Percentiles rank a stretch among this genome's conserved stretches.
Conservation (phyloP, 148 eudicot species). For the Chenopodium album region DNA sequence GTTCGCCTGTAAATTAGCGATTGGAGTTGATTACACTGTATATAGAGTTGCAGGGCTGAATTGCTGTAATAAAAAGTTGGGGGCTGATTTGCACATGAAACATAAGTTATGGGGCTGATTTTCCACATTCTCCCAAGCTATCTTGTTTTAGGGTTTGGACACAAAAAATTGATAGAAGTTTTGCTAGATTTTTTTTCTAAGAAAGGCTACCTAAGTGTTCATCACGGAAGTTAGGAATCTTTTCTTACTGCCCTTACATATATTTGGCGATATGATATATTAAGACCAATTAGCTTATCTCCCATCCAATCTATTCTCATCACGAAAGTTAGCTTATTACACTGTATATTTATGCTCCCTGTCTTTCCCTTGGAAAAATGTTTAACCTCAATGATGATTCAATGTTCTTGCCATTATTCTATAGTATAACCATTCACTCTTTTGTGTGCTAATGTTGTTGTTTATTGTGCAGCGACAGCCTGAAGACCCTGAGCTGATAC, state of each 20-base stretch:
- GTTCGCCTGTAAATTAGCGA: too few relatives aligned
- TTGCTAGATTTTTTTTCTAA: not conserved
- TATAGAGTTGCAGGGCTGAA: too few relatives aligned
- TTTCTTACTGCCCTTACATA: not conserved
- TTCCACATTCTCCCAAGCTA: too few relatives aligned
- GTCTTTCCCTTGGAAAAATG: not conserved
- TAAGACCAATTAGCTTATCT: not conserved
- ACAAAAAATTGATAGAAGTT: not conserved
- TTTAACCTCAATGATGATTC: not conserved
- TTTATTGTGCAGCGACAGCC: constrained; percentile 33
- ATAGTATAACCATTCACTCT: not conserved
- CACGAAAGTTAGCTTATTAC: not conserved
- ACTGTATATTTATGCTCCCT: not conserved
- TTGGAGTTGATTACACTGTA: too few relatives aligned
- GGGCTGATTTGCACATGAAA: too few relatives aligned
- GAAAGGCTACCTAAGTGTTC: not conserved
- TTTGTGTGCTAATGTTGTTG: constrained; percentile 13
- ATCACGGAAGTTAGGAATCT: not conserved
- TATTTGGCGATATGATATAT: not conserved
- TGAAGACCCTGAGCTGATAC: constrained; percentile 34
- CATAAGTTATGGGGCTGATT: too few relatives aligned
- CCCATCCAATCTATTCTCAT: not conserved
- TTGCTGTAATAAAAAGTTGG: too few relatives aligned
- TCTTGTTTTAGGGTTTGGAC: not conserved
- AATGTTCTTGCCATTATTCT: not conserved